Conservation (phyloP, 2,329 filamentous ascomycete genomes). For the Aspergillus ruber region DNA sequence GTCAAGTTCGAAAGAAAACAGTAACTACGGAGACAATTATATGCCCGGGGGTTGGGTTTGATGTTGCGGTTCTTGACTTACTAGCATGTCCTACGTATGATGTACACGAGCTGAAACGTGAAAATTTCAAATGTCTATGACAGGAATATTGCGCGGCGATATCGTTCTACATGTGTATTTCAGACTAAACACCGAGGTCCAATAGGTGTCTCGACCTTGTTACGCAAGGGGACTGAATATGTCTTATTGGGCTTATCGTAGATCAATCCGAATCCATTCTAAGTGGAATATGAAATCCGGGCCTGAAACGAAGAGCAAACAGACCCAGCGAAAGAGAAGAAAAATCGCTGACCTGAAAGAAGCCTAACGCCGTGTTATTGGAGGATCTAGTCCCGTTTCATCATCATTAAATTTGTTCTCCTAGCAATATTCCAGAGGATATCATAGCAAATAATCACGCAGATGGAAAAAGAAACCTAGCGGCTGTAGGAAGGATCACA, state of each 20-base stretch:
- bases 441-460: background rate
- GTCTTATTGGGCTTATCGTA: too few relatives aligned
- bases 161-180: too few relatives aligned
- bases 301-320: background rate
- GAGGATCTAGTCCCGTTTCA: conserved; percentile 2
- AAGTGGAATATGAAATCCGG: background rate
- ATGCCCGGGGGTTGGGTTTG: too few relatives aligned
- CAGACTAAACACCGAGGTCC: too few relatives aligned
- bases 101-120: conserved; percentile 17
- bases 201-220: too few relatives aligned
- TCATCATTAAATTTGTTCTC: conserved; percentile 1
- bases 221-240: too few relatives aligned
- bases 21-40: too few relatives aligned
- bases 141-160: too few relatives aligned
- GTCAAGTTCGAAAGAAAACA: too few relatives aligned
- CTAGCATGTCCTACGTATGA: conserved; percentile 1
- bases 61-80: too few relatives aligned
- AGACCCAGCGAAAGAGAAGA: conserved; percentile 3
- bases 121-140: conserved; percentile 9
- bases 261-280: background rate
- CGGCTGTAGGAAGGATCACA: conserved; percentile 32
- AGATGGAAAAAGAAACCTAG: conserved; percentile 35
- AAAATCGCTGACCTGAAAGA: conserved; percentile 10
- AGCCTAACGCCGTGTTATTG: conserved; percentile 17
- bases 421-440: background rate